Evolutionary conservation across 805 yeast genomes (phyloP).

Genomic region (Yamadazyma philogaea): DNA sequence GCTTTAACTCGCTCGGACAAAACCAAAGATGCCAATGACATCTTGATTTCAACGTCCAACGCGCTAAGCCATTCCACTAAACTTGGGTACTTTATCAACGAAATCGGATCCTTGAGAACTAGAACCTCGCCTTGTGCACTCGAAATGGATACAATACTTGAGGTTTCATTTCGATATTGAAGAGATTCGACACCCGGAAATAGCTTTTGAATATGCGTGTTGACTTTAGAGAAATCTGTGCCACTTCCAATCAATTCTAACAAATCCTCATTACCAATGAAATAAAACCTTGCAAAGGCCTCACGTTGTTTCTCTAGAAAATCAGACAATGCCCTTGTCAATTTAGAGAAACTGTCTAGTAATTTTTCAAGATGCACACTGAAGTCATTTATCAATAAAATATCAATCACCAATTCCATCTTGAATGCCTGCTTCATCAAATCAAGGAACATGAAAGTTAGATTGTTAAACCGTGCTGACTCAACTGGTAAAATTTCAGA

Average conservation of each 20-base stretch:
- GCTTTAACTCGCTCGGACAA: not conserved
- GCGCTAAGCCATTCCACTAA: slow-evolving; percentile 61
- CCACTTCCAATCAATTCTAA: slow-evolving; percentile 76
- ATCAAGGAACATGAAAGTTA: slow-evolving; percentile 59
- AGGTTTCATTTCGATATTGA: slow-evolving; percentile 27
- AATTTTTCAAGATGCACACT: slow-evolving; percentile 45
- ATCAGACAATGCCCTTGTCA: slow-evolving; percentile 66
- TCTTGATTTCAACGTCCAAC: slow-evolving; percentile 53
- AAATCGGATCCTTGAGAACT: slow-evolving; percentile 40
- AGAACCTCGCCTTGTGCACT: slow-evolving; percentile 70
- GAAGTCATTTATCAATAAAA: slow-evolving; percentile 49
- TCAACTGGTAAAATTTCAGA: slow-evolving; percentile 66
- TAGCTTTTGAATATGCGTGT: slow-evolving; percentile 65
- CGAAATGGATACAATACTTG: slow-evolving; percentile 42
- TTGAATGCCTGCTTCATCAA: slow-evolving; percentile 49
- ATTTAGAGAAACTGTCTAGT: slow-evolving; percentile 52
- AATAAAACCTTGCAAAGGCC: slow-evolving; percentile 75
- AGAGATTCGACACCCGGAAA: slow-evolving; percentile 60
- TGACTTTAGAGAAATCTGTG: slow-evolving; percentile 42
- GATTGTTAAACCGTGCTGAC: slow-evolving; percentile 57
- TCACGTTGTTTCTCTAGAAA: slow-evolving; percentile 79
- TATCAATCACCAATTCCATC: slow-evolving; percentile 52
- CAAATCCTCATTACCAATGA: slow-evolving; percentile 87
- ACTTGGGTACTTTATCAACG: slow-evolving; percentile 37
- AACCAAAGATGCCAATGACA: slow-evolving; percentile 42